Evolutionary conservation across 129 eudicot genomes (phyloP).

Genomic region (Helichrysum umbraculigerum): DNA sequence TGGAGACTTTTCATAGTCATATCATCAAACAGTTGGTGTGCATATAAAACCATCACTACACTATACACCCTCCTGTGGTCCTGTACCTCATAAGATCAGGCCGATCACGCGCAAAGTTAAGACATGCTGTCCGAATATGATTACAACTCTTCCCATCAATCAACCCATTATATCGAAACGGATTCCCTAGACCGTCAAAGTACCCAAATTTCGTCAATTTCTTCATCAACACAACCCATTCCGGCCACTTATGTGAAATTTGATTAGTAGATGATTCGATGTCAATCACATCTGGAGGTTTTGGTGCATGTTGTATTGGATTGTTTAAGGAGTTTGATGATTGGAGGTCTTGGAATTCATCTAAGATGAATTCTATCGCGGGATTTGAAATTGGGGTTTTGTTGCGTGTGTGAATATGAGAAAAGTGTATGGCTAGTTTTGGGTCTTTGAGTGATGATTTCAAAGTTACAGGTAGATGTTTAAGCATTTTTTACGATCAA

Average conservation of each 20-base stretch:
- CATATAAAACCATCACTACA: background rate
- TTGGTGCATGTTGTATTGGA: constrained; percentile 18
- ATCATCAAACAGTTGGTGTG: constrained; percentile 46
- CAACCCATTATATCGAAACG: constrained; percentile 37
- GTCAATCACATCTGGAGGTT: background rate
- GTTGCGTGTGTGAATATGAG: constrained; percentile 34
- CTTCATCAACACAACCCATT: constrained; percentile 74
- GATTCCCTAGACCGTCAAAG: constrained; percentile 46
- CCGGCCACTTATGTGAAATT: constrained; percentile 62
- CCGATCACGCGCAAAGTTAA: constrained; percentile 65
- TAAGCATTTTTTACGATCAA: constrained; percentile 33
- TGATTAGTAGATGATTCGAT: constrained; percentile 12
- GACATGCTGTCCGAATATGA: constrained; percentile 60
- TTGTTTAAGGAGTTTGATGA: constrained; percentile 25
- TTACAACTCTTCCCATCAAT: constrained; percentile 50
- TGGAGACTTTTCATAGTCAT: constrained; percentile 4
- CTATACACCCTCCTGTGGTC: background rate
- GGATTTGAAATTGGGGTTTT: constrained; percentile 39
- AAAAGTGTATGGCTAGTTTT: constrained; percentile 6
- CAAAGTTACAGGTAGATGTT: constrained; percentile 26
- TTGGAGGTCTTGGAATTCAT: constrained; percentile 36
- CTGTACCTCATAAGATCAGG: constrained; percentile 59
- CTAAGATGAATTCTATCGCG: constrained; percentile 51
- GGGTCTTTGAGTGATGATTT: constrained; percentile 34
- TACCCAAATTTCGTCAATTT: constrained; percentile 54